These are phyloP conservation scores for Lasiosphaeriaceae sp. DNA, from an alignment of 495 filamentous ascomycete species.

Conservation along the genomic window DNA sequence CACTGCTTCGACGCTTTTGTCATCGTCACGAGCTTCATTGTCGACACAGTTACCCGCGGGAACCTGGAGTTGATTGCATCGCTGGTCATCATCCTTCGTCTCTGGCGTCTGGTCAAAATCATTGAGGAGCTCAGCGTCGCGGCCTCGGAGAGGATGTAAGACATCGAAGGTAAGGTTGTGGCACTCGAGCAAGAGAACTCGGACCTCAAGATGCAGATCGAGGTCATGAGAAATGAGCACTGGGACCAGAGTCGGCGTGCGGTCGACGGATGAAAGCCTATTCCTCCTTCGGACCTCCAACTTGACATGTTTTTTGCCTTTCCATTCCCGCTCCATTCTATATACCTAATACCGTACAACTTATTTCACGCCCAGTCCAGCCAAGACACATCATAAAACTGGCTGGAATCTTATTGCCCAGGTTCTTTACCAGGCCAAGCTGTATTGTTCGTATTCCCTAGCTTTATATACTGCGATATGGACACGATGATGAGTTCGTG, in stretches of 20 bases:
- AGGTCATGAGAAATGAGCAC: slow-evolving; percentile 9
- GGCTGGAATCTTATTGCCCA: too few species aligned
- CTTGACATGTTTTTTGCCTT: too few species aligned
- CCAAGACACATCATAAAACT: too few species aligned
- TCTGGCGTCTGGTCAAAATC: slow-evolving; percentile 68
- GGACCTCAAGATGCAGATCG: slow-evolving; percentile 10
- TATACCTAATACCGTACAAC: too few species aligned
- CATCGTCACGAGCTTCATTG: slow-evolving; percentile 56
- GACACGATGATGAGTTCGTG: too few species aligned
- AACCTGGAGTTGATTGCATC: slow-evolving; percentile 58
- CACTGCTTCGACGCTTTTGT: slow-evolving; percentile 61
- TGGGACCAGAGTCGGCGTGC: not conserved
- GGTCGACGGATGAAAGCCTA: not conserved
- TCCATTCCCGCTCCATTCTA: too few species aligned
- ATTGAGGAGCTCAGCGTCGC: slow-evolving; percentile 60
- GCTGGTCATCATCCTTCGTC: slow-evolving; percentile 57
- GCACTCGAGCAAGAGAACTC: slow-evolving; percentile 15
- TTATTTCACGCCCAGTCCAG: too few species aligned
- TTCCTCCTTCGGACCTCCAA: too few species aligned
- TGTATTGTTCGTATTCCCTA: too few species aligned
- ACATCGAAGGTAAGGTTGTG: slow-evolving; percentile 14
- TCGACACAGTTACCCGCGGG: slow-evolving; percentile 56
- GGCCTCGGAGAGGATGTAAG: slow-evolving; percentile 45
- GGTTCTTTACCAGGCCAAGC: too few species aligned
- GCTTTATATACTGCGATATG: too few species aligned